These are phyloP conservation scores for Podaxis sp. DNA, from an alignment of 768 basidiomycete species.

Conservation along the genomic window DNA sequence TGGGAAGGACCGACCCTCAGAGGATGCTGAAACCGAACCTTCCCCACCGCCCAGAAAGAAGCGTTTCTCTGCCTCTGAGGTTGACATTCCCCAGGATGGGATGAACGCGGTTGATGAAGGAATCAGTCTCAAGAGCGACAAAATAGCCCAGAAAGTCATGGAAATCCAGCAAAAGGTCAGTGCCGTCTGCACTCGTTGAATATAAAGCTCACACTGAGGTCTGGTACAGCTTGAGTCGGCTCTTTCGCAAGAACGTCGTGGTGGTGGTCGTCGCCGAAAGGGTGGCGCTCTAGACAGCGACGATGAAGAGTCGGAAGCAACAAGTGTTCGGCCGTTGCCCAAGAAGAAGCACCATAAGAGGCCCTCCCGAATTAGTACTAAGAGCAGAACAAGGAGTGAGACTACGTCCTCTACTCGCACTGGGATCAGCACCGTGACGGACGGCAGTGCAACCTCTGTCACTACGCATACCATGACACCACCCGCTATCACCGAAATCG, in stretches of 20 bases:
- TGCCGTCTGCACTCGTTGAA: conserved; percentile 13
- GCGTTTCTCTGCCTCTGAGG: conserved; percentile 72
- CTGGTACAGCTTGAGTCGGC: conserved; percentile 67
- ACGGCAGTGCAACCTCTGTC: conserved; percentile 17
- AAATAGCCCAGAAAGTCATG: conserved; percentile 83
- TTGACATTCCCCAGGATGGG: conserved; percentile 66
- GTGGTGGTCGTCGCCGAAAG: conserved; percentile 25
- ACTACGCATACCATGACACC: conserved; percentile 17
- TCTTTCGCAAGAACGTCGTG: conserved; percentile 54
- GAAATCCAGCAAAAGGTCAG: conserved; percentile 89
- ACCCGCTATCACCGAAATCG: conserved; percentile 28
- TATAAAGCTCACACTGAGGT: conserved; percentile 10
- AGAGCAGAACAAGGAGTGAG: conserved; percentile 53
- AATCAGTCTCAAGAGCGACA: conserved; percentile 81
- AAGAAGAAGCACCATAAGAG: conserved; percentile 26
- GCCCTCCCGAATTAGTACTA: conserved; percentile 30
- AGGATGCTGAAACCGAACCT: conserved; percentile 48
- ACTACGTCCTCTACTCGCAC: conserved; percentile 66
- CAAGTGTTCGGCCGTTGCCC: conserved; percentile 38
- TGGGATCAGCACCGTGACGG: conserved; percentile 22
- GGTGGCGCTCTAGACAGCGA: conserved; percentile 39
- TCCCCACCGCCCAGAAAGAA: conserved; percentile 56
- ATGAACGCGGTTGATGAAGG: conserved; percentile 87
- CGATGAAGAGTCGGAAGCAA: conserved; percentile 47
- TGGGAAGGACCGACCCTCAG: conserved; percentile 25